Conservation (phyloP, 305 asterid genomes). For the Solanum chacoense region DNA sequence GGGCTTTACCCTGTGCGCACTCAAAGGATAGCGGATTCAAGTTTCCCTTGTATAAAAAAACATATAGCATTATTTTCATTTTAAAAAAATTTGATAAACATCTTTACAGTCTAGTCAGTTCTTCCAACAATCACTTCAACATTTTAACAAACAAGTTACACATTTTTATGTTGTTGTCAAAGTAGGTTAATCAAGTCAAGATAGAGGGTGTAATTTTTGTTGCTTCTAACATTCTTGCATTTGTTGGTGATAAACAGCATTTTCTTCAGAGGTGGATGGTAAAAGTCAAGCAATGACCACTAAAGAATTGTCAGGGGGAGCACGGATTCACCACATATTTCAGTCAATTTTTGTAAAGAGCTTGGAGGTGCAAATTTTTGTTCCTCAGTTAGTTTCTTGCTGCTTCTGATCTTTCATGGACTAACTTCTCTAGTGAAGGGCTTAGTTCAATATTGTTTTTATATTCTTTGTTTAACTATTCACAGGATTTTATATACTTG, state of each 20-base stretch:
- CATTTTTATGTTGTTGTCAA: not conserved
- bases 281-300: conserved; percentile 10
- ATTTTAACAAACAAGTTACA: not conserved
- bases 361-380: conserved; percentile 13
- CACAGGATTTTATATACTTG: not conserved
- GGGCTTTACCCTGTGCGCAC: not conserved
- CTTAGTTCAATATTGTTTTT: not conserved
- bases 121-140: not conserved
- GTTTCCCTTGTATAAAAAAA: not conserved
- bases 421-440: not conserved
- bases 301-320: conserved; percentile 14
- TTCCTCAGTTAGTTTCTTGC: not conserved
- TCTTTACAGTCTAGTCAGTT: not conserved
- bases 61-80: not conserved
- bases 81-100: not conserved
- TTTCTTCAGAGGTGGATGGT: conserved; percentile 16
- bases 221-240: not conserved
- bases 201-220: not conserved
- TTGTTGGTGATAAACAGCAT: conserved; percentile 4
- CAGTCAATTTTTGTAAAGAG: conserved; percentile 18
- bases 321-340: conserved; percentile 15
- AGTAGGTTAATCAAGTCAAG: not conserved
- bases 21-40: not conserved
- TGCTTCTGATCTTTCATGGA: not conserved
- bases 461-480: not conserved